phyloP scores from a whole-genome alignment of 306 rosid genomes.

The Quercus glauca region DNA sequence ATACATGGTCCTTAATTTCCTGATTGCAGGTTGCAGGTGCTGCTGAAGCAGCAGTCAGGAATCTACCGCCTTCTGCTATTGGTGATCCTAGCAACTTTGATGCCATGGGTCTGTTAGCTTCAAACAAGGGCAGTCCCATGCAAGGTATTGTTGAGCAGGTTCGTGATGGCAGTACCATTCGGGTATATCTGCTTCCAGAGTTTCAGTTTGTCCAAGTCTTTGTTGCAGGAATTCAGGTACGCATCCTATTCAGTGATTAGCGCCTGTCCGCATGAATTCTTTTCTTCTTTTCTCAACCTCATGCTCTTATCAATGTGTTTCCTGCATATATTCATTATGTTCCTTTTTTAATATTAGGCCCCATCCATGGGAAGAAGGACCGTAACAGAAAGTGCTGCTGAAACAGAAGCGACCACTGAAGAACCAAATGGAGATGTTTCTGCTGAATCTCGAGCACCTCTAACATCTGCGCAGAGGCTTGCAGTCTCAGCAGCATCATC shows the following conservation, averaged over 20 bases:
- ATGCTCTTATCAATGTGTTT: neutral
- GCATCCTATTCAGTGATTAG: constrained; percentile 3
- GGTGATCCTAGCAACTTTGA: constrained; percentile 85
- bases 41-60: constrained; percentile 70
- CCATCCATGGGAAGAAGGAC: constrained; percentile 97
- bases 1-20: constrained; percentile 11
- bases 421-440: constrained; percentile 66
- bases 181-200: constrained; percentile 81
- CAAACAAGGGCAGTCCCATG: constrained; percentile 85
- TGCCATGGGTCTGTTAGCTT: constrained; percentile 71
- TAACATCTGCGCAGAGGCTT: constrained; percentile 95
- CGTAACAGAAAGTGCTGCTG: constrained; percentile 51
- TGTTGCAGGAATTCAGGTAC: constrained; percentile 89
- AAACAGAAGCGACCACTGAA: constrained; percentile 47
- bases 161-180: constrained; percentile 90
- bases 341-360: constrained; percentile 43
- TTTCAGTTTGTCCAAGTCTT: constrained; percentile 97
- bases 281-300: neutral
- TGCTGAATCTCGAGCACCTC: constrained; percentile 65
- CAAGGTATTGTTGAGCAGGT: constrained; percentile 87
- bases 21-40: constrained; percentile 74
- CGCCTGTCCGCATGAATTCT: neutral
- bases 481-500: constrained; percentile 62
- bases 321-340: neutral
- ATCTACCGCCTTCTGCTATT: constrained; percentile 81